These are phyloP conservation scores for Elasticomyces elasticus DNA, from an alignment of 495 filamentous ascomycete genomes.

Conservation along the genomic window DNA sequence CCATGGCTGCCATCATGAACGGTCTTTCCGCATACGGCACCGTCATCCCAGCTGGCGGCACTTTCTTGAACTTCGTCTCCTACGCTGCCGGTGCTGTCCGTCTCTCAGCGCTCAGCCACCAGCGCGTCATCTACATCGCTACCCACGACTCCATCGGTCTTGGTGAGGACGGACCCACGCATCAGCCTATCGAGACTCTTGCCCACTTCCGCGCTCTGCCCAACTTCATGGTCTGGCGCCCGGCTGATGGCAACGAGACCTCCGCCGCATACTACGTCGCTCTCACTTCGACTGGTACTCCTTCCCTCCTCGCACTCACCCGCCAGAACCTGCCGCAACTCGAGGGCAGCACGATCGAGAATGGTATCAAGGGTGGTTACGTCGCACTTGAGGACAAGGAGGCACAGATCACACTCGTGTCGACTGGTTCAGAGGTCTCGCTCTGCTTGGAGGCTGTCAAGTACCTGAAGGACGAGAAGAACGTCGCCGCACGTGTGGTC, in stretches of 20 bases:
- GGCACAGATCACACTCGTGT: conserved; percentile 81
- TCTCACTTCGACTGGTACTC: conserved; percentile 81
- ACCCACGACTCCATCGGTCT: conserved; percentile 99
- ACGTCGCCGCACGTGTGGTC: conserved; percentile 80
- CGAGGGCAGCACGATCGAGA: conserved; percentile 79
- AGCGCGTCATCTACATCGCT: conserved; percentile 89
- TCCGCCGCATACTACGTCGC: conserved; percentile 96
- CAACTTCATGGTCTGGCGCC: conserved; percentile 99
- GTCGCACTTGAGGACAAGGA: conserved; percentile 72
- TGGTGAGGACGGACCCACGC: conserved; percentile 95
- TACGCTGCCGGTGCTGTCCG: conserved; percentile 94
- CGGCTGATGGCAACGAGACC: conserved; percentile 97
- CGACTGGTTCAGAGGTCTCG: conserved; percentile 91
- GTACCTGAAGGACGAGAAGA: conserved; percentile 80
- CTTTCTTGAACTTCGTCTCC: conserved; percentile 99
- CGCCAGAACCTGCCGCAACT: conserved; percentile 98
- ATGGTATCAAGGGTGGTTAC: conserved; percentile 89
- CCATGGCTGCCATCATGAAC: conserved; percentile 97
- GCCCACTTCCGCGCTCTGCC: conserved; percentile 98
- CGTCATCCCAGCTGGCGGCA: conserved; percentile 85
- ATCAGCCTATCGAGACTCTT: conserved; percentile 99
- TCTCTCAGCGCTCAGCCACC: conserved; percentile 82
- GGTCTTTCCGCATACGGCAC: conserved; percentile 93
- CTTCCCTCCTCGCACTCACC: conserved; percentile 85
- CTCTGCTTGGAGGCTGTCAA: conserved; percentile 87